Base-by-base conservation (phyloP, 441 rosid species). In the Euphorbia schlechtendalii region DNA sequence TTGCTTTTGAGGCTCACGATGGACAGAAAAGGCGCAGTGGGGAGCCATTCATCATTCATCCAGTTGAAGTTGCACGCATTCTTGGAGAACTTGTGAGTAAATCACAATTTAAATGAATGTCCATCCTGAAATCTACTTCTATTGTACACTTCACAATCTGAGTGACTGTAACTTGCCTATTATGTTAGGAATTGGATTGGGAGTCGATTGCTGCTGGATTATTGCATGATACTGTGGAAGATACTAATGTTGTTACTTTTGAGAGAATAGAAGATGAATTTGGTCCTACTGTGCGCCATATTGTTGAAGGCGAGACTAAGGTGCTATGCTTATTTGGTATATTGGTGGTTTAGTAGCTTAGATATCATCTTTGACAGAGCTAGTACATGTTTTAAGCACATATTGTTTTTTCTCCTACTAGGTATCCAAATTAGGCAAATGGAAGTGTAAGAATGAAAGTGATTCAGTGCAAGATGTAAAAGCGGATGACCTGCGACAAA, bases 301-400 rank as follows among this genome's bases (percentile, higher is more conserved):
- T 90, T 68, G 97, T 93, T 34, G 99, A 93, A 84, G 99, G 99
- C 74, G 99, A 93, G 82, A 93, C 99, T 58, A 93, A 93, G 97
- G 99, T 88, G 77, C 74, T 68, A 72, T 71, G 18, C 63, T 59
- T 63, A 38, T 38, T 66, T 40, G 77, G 43, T 6, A 61, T 61
- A 51, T 69, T n/a, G 58, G 24, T 61, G 41, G 66, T 71, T 24
- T 32, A n/a, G 15, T 40, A 27, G 54, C 38, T 54, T 22, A 52
- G 54, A 53, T 53, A 52, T 49, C 43, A 32, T 51, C 57, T 65
- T 52, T 32, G 53, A 41, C 40, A n/a, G 27, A 36, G 63, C 14
- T 30, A 61, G 60, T 54, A 63, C 20, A 41, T 38, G n/a, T 54
- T 70, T 56, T 75, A 53, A 64, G 60, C 51, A 25, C 21, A 66